Base-by-base conservation (phyloP, 2,329 filamentous ascomycete genomes). In the Metarhizium brunneum region DNA sequence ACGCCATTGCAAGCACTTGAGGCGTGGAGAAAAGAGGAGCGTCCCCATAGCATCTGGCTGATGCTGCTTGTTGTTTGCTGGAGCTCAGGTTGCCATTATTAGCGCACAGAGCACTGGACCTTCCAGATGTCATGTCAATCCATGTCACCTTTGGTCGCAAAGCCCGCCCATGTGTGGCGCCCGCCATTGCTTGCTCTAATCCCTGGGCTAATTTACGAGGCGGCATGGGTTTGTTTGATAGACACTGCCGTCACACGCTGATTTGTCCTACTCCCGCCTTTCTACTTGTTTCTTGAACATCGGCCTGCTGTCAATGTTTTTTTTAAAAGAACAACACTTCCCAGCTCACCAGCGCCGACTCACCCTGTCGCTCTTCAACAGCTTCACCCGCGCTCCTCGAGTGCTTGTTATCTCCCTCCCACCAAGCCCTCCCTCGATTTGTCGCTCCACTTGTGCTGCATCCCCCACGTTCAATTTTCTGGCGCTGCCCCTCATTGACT, bases 401-500 rank as follows among this genome's bases (percentile, higher is more conserved):
- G 43, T 25, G 18, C 43, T 11, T 47, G 43, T n/a, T 25, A 2
- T 18, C n/a, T 8, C n/a, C 18, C 6, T n/a, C 14, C 20, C 8
- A 18, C 32, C 45, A 30, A 30, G 16, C 8, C 13, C 4, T 8
- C 20, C 11, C 16, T 16, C 20, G 2, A 25, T 47, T 48, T 8
- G 3, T 25, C 11, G 25, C 20, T 48, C 45, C 45, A 48, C 45
- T 11, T 48, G 20, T 6, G n/a, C 45, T 30, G 45, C 45, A 29
- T 30, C 45, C 38, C n/a, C 38, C 25, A 50, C 53, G 35, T 49
- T 35, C 47, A 29, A 29, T 13, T 48, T 13, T 30, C 43, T 16
- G 18, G 35, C 47, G 51, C 38, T 51, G 38, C 53, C 53, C 25
- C 54, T 56, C 43, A 32, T 50, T 10, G 48, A 47, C 36, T 35